Evolutionary conservation across 2,329 filamentous ascomycete species (phyloP), one percentile per base, ranked within the genome.

Genomic region (Xylariomycetidae sp.): DNA sequence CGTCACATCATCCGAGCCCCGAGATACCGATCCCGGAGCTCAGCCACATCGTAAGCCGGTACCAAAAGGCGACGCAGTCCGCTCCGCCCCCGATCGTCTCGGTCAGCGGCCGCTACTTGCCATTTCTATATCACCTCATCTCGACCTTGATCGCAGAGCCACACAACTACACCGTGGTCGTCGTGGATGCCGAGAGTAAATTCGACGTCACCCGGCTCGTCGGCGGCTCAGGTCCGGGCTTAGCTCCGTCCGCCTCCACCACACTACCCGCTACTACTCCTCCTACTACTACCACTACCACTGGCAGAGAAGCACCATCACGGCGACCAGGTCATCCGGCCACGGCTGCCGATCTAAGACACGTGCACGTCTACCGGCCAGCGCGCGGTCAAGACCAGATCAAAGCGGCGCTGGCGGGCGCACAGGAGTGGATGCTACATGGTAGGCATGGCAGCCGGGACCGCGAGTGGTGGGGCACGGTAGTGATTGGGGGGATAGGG

Each of bases 391-490:
- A 26, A 17, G 44, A 45, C 4, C 44, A 49, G 15, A 35, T 64
- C 16, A 53, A 54, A 14, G 54, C 56, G 3, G 48, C 66, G 5
- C 48, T 74, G 6, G 50, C 58, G 2, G 58, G 61, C 1, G 63
- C 67, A 4, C 62, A 68, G 31, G 46, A 58, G 26, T 67, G 65
- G 48, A 72, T 77, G 61, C 54, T 77, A 5, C 78, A 79, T 50
- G 62, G 63, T 3, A 38, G 50, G 6, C 62, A 64, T 38, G 50
- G 46, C 23, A 75, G 69, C 41, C 58, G 61, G 5, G 53, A 46
- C 16, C 64, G 74, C 4, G 63, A 67, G 38, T 76, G 69, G 66
- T 79, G 75, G 74, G 74, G 75, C n/a, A 74, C 70, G 2, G 45
- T 79, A 16, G 65, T 78, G 5, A 45, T 77, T 25, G 71, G 70